Conservation (phyloP, 1,284 basidiomycete species). For the Sporisorium graminicola region DNA sequence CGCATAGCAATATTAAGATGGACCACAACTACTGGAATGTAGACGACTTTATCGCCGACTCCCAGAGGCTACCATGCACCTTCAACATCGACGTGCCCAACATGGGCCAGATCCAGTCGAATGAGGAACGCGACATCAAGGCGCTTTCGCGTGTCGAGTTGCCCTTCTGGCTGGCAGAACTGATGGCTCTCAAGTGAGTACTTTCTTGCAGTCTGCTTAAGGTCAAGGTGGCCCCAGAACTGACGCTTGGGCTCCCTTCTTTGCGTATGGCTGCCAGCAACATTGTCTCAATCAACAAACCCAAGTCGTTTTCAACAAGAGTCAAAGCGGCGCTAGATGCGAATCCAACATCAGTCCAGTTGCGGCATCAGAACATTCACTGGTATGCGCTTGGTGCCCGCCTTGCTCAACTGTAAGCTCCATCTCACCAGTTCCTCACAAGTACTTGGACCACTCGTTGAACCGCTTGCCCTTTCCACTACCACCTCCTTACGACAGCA, state of each 20-base stretch:
- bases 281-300: slow-evolving; percentile 62
- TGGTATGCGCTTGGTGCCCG: slow-evolving; percentile 67
- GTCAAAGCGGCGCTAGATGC: slow-evolving; percentile 66
- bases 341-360: slow-evolving; percentile 57
- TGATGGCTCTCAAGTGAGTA: slow-evolving; percentile 62
- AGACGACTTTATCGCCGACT: slow-evolving; percentile 63
- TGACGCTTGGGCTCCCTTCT: background rate
- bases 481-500: slow-evolving; percentile 19
- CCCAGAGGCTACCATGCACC: slow-evolving; percentile 60
- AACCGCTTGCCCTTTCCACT: background rate
- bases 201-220: too few species aligned
- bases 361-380: slow-evolving; percentile 57
- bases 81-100: slow-evolving; percentile 65
- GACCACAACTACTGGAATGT: slow-evolving; percentile 66
- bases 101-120: slow-evolving; percentile 62
- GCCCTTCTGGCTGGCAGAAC: slow-evolving; percentile 67
- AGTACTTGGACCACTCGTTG: too few species aligned
- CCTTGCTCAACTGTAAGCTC: slow-evolving; percentile 57
- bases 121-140: slow-evolving; percentile 59
- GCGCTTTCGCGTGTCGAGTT: slow-evolving; percentile 61
- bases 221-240: background rate
- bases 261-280: slow-evolving; percentile 29
- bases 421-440: background rate
- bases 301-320: slow-evolving; percentile 57
- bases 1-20: slow-evolving; percentile 33